Evolutionary conservation across 2,329 filamentous ascomycete species (phyloP).

Genomic region (Aspergillus tamarii): DNA sequence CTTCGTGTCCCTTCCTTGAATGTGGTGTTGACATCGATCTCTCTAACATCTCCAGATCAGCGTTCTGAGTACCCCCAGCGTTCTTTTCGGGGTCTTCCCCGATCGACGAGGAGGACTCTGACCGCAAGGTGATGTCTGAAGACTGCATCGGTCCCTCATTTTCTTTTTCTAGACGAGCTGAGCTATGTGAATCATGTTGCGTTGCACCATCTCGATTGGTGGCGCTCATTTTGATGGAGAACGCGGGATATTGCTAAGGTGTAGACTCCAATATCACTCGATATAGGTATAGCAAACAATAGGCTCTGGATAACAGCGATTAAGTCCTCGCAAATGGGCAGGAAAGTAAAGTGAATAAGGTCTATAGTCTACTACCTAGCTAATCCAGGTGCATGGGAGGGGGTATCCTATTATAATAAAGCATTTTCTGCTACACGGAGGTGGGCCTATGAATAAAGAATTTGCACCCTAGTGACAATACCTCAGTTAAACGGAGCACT

Average conservation of each 20-base stretch:
- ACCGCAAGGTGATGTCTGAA: slow-evolving; percentile 16
- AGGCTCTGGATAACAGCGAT: not conserved
- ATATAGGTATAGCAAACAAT: not conserved
- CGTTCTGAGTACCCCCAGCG: slow-evolving; percentile 4
- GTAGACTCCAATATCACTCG: not conserved
- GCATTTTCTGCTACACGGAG: not conserved
- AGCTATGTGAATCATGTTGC: slow-evolving; percentile 8
- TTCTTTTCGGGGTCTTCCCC: slow-evolving; percentile 13
- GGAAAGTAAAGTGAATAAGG: not conserved
- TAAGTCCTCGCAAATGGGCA: not conserved
- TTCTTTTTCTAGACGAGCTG: slow-evolving; percentile 10
- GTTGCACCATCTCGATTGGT: slow-evolving; percentile 5
- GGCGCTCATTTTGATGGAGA: slow-evolving; percentile 3
- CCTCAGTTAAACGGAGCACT: not conserved
- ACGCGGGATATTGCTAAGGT: not conserved
- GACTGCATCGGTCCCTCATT: slow-evolving; percentile 13
- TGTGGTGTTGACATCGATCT: slow-evolving; percentile 16
- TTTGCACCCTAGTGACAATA: not conserved
- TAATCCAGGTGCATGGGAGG: not conserved
- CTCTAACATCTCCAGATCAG: not conserved
- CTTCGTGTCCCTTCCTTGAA: slow-evolving; percentile 10
- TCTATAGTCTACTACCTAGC: not conserved
- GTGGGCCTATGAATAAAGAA: slow-evolving; percentile 2
- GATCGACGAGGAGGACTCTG: slow-evolving; percentile 12
- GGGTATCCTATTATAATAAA: not conserved